phyloP scores from a whole-genome alignment of 345 rosid genomes.

The Lenwebbia sp. region DNA sequence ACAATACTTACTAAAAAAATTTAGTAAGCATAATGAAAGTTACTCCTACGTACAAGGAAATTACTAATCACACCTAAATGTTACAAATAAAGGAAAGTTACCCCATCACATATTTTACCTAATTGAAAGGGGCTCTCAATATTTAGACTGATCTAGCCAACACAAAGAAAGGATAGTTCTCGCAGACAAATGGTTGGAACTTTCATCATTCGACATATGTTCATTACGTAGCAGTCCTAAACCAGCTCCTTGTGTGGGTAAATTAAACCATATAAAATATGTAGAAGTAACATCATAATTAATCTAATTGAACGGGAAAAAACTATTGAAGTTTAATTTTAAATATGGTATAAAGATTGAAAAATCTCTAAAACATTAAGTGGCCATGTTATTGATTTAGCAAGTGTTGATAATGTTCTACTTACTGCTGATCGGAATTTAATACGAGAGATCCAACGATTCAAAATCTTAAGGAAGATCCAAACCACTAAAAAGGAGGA shows the following conservation, averaged over 20 bases:
- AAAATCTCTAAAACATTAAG: not conserved
- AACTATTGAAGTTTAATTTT: not conserved
- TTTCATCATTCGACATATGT: too few species aligned
- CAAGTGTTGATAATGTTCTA: not conserved
- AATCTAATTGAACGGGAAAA: not conserved
- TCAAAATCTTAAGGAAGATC: not conserved
- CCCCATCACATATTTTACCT: not conserved
- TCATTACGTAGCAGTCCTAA: not conserved
- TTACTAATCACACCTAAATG: not conserved
- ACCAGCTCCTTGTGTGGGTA: rapidly evolving
- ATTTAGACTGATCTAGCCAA: not conserved
- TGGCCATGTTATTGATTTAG: not conserved
- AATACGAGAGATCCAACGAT: not conserved
- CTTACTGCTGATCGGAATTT: rapidly evolving
- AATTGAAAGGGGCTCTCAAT: not conserved
- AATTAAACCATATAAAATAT: not conserved
- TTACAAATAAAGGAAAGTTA: not conserved
- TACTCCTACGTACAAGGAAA: not conserved
- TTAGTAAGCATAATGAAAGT: not conserved
- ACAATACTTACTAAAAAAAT: not conserved
- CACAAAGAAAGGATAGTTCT: not conserved
- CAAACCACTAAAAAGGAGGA: not conserved
- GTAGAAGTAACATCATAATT: not conserved
- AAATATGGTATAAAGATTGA: not conserved
- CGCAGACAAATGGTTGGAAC: too few species aligned